These are phyloP conservation scores for Purpureocillium takamizusanense DNA, from an alignment of 2,329 filamentous ascomycete genomes.

Conservation along the genomic window DNA sequence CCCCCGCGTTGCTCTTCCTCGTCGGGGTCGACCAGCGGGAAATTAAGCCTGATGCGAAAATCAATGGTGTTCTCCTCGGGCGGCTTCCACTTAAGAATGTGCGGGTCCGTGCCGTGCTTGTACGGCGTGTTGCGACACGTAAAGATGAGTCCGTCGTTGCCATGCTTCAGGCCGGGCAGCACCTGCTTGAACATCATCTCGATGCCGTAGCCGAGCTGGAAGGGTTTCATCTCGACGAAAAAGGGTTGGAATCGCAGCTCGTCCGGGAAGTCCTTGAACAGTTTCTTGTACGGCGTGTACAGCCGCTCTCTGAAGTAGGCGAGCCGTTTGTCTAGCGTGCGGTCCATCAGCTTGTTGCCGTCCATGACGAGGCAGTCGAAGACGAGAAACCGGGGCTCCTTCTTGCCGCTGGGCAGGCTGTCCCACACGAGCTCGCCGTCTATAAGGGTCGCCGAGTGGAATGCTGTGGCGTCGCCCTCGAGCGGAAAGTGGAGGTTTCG, in stretches of 20 bases:
- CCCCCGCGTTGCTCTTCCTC: constrained; percentile 59
- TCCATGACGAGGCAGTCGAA: constrained; percentile 89
- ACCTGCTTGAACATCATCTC: constrained; percentile 87
- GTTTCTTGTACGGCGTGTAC: constrained; percentile 58
- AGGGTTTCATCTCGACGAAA: constrained; percentile 76
- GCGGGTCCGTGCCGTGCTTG: constrained; percentile 79
- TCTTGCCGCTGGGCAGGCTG: constrained; percentile 54
- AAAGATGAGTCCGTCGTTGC: constrained; percentile 95
- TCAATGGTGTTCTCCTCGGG: constrained; percentile 93
- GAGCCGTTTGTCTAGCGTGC: constrained; percentile 78
- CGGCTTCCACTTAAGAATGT: constrained; percentile 98
- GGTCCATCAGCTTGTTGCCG: constrained; percentile 63
- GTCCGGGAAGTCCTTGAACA: constrained; percentile 57
- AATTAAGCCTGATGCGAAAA: constrained; percentile 71
- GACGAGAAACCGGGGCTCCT: constrained; percentile 74
- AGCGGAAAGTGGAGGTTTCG: constrained; percentile 71
- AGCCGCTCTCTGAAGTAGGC: constrained; percentile 77
- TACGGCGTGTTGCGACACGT: constrained; percentile 87
- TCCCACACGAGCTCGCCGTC: constrained; percentile 94
- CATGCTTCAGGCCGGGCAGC: constrained; percentile 76
- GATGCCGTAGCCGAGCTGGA: constrained; percentile 81
- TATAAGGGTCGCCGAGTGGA: constrained; percentile 73
- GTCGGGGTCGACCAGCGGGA: constrained; percentile 62
- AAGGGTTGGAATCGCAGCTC: constrained; percentile 68
- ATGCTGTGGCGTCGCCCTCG: constrained; percentile 52